A percentile compares a stretch with the other conserved stretches of the same genome.
Evolutionary conservation across 2,329 filamentous ascomycete genomes (phyloP).

Genomic region (Ramularia collo-cygni): DNA sequence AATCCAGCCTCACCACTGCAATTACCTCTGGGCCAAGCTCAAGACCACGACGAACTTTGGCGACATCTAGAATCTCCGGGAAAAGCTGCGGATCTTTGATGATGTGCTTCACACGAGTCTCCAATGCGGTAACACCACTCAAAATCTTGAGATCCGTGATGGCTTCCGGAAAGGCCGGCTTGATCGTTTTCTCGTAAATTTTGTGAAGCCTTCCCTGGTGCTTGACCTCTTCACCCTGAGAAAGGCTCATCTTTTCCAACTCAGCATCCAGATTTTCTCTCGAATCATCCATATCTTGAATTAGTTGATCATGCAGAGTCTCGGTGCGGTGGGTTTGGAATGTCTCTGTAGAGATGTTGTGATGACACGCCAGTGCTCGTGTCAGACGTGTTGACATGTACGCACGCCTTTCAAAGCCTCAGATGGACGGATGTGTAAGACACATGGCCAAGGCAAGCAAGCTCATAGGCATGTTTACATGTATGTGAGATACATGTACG

Average conservation of each 20-base stretch:
- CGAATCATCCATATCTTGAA: slow-evolving; percentile 8
- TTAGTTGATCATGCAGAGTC: too few species aligned
- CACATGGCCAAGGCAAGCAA: neutral
- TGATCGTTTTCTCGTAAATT: slow-evolving; percentile 21
- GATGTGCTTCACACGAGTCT: slow-evolving; percentile 24
- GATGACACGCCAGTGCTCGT: too few species aligned
- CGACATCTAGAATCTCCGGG: slow-evolving; percentile 25
- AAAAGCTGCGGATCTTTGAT: slow-evolving; percentile 22
- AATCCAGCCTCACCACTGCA: too few species aligned
- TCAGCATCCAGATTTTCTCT: slow-evolving; percentile 8
- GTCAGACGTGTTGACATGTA: neutral
- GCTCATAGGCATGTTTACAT: neutral
- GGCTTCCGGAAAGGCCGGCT: slow-evolving; percentile 23
- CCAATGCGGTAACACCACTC: slow-evolving; percentile 19
- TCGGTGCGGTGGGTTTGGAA: too few species aligned
- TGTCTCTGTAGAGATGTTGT: too few species aligned
- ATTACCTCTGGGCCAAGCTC: slow-evolving; percentile 25
- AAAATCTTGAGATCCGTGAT: slow-evolving; percentile 25
- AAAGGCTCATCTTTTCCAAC: slow-evolving; percentile 10
- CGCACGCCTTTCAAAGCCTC: neutral
- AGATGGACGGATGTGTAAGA: neutral
- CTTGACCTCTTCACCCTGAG: slow-evolving; percentile 1
- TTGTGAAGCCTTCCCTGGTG: slow-evolving; percentile 14
- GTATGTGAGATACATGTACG: neutral
- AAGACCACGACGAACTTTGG: slow-evolving; percentile 26